Evolutionary conservation across 2,329 filamentous ascomycete species (phyloP), one percentile per base, ranked within the genome.

Genomic region (Colletotrichum sp.): DNA sequence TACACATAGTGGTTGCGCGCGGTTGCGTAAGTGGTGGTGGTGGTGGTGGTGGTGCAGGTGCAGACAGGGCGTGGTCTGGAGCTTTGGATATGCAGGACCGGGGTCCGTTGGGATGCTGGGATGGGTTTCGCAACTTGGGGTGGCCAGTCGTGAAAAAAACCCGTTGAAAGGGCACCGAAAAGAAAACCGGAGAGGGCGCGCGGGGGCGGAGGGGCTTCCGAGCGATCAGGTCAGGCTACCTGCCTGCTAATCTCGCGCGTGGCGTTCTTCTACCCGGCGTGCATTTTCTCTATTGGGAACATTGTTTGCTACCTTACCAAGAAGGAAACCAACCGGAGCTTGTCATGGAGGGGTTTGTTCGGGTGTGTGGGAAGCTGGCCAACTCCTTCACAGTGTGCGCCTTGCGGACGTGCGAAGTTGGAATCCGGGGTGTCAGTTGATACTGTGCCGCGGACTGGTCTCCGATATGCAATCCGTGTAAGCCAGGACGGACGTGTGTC

Each of bases 371-470:
- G 69, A 69, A 75, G 66, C 72, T 32, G n/a, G 62, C 39, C 52
- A 52, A 52, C 44, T 27, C 29, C 59, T n/a, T 76, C 74, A 76
- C 74, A 76, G 74, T 76, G 74, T 76, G 74, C 64, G 65, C 16
- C 11, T 62, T 39, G 74, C 74, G 74, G 71, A 76, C 74, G 74
- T 76, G 74, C 74, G 74, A 76, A 74, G 71, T 76, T 65, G 74
- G 32, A 69, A 29, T 30, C 19, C 36, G 22, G 22, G 30, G 44
- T 11, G 22, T 27, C 34, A 76, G 63, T 76, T 76, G 65, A 76
- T 76, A 76, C 74, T 76, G 74, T 76, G 74, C 29, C 64, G 44
- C 74, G 71, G 74, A 69, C 34, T 59, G 12, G 22, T 32, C 71
- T 76, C 74, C 74, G 64, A 49, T 32, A 2, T 1, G 2, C 30